These are phyloP conservation scores for Heliamphora pulchella DNA, from an alignment of 179 eudicot species.

Conservation along the genomic window DNA sequence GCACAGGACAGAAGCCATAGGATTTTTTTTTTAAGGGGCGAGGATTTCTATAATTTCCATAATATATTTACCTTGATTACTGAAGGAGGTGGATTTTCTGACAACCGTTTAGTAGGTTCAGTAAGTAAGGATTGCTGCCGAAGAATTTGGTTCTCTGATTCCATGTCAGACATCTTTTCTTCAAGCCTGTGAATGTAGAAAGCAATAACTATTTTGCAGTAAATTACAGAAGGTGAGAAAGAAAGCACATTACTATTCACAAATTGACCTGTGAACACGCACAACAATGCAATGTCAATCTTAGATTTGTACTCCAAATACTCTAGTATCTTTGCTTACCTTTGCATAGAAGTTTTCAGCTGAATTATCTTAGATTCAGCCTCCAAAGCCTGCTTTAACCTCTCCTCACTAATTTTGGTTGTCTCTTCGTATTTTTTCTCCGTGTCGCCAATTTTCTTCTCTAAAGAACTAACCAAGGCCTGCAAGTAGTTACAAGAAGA, in stretches of 20 bases:
- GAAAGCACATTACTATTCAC: background rate
- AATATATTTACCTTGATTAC: constrained; percentile 33
- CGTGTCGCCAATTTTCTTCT: constrained; percentile 69
- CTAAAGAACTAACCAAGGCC: constrained; percentile 75
- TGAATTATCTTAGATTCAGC: constrained; percentile 78
- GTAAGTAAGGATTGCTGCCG: constrained; percentile 47
- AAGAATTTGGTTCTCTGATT: constrained; percentile 67
- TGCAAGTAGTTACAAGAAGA: constrained; percentile 21
- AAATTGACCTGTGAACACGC: background rate
- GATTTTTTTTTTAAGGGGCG: background rate
- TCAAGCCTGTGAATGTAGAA: constrained; percentile 44
- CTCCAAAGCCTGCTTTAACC: constrained; percentile 80
- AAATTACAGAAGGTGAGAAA: constrained; percentile 1
- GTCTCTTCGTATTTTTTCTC: constrained; percentile 89
- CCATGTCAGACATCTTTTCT: constrained; percentile 67
- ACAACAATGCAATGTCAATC: background rate
- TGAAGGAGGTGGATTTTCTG: constrained; percentile 39
- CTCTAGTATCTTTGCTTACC: constrained; percentile 30
- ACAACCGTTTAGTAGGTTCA: constrained; percentile 31
- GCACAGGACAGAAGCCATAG: background rate
- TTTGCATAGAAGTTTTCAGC: constrained; percentile 78
- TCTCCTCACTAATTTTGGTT: constrained; percentile 79
- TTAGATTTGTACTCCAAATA: background rate
- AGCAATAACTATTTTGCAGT: constrained; percentile 7
- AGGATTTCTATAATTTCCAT: background rate